Base-by-base conservation (phyloP, 805 yeast genomes). In the Cyberlindnera samutprakarnensis region DNA sequence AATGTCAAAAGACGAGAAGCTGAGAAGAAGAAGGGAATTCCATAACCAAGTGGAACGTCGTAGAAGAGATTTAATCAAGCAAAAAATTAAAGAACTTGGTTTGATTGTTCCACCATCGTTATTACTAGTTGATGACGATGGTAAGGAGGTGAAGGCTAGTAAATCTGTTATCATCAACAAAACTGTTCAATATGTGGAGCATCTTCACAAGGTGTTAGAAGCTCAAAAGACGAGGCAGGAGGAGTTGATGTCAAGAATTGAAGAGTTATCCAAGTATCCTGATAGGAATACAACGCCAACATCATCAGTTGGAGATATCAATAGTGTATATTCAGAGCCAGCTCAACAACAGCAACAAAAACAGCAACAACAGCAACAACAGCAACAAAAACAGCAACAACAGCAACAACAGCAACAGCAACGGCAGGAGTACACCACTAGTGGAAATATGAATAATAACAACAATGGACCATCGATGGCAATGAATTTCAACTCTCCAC, bases 21-120 rank as follows among this genome's bases (percentile, higher is more conserved):
- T 82, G 33, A 72, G 75, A 39, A 68, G 95, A 41, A 69, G 95
- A 41, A 63, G 95, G 38, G 95, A 87, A 51, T 78, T 86, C 40
- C 97, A 88, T 56, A 88, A 88, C 52, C 95, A 95, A 2, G 96
- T 88, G 5, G 97, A 88, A 56, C 70, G 96, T 47, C 68, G 95
- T 45, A 70, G 97, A 51, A 68, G 97, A 41, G 97, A 90, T 54
- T 66, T 85, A 45, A 88, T 88, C 49, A 87, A 88, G 53, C 94
- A 83, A 49, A 76, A 84, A 47, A 87, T 88, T 40, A 80, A 81
- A 51, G 95, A 85, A 46, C 62, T 88, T 47, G 90, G 94, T 1
- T 58, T 70, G 16, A 64, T 88, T 30, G 82, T 88, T 1, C 96
- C 96, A 2, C 90, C 86, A 1, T 66, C 81, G 3, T 53, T 83